These are phyloP conservation scores for Rhododendron molle DNA, from an alignment of 148 eudicot genomes.

Conservation along the genomic window DNA sequence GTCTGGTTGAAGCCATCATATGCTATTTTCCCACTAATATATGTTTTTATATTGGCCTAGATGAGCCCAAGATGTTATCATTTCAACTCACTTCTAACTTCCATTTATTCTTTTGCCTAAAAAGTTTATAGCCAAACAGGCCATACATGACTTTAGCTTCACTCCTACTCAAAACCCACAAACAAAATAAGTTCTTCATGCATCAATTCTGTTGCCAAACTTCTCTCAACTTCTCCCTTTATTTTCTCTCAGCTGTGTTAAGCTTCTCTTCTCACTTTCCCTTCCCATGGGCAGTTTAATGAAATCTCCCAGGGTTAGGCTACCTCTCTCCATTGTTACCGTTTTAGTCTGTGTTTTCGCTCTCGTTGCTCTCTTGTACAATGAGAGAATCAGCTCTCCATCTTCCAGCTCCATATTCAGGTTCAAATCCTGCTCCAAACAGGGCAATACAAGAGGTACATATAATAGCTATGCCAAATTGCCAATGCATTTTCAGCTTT, in stretches of 20 bases:
- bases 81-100: constrained; percentile 12
- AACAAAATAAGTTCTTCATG: constrained; percentile 16
- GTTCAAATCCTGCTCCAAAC: constrained; percentile 43
- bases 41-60: no score
- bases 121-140: not conserved
- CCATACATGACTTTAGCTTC: constrained; percentile 59
- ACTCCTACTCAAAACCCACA: constrained; percentile 64
- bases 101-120: not conserved
- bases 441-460: constrained; percentile 7
- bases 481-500: not conserved
- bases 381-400: constrained; percentile 45
- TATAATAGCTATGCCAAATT: not conserved
- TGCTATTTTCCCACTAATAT: not conserved
- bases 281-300: constrained; percentile 10
- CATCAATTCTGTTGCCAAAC: constrained; percentile 20
- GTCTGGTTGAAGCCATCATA: not conserved
- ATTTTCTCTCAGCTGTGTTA: not conserved
- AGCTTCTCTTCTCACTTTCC: not conserved
- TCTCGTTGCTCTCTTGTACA: constrained; percentile 52
- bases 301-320: constrained; percentile 36
- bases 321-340: constrained; percentile 39
- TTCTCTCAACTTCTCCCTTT: not conserved
- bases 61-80: constrained; percentile 4
- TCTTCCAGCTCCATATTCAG: constrained; percentile 39
- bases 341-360: constrained; percentile 43